Conservation (phyloP, 352 stramenopile genomes). For the Pythium utonaiense region DNA sequence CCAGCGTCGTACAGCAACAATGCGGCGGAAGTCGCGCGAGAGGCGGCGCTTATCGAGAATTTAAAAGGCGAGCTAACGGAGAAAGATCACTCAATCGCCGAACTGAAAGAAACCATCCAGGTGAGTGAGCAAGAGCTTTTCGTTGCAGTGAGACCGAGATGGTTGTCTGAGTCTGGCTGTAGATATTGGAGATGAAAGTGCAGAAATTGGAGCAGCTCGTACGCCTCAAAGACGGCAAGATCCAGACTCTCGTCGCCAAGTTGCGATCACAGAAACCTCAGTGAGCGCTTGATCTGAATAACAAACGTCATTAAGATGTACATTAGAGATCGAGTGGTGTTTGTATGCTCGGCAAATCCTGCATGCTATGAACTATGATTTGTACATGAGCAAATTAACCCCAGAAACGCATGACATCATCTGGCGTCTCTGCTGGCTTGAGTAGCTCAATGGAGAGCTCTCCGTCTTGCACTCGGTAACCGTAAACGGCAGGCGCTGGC, state of each 20-base stretch:
- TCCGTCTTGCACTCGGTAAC: constrained; percentile 47
- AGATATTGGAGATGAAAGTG: constrained; percentile 95
- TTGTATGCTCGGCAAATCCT: not conserved
- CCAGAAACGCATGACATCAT: constrained; percentile 81
- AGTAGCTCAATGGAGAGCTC: constrained; percentile 63
- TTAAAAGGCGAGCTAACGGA: constrained; percentile 45
- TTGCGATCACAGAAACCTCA: constrained; percentile 70
- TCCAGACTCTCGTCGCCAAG: constrained; percentile 87
- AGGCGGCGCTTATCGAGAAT: constrained; percentile 25
- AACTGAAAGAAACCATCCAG: constrained; percentile 88
- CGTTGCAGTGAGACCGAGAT: no score
- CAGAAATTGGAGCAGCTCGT: constrained; percentile 94
- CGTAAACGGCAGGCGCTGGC: constrained; percentile 76
- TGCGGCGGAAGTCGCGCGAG: not conserved
- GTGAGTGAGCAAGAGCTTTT: no score
- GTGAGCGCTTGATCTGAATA: constrained; percentile 1
- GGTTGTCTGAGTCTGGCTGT: not conserved
- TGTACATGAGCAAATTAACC: constrained; percentile 27
- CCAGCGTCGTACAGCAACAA: constrained; percentile 1
- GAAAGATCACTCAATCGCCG: constrained; percentile 77
- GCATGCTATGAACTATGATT: constrained; percentile 1
- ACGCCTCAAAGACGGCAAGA: constrained; percentile 93
- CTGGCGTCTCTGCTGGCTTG: constrained; percentile 67
- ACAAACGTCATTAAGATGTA: not conserved
- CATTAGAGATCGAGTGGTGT: not conserved